Base-by-base conservation (phyloP, 495 filamentous ascomycete species). In the Xylaria telfairii region DNA sequence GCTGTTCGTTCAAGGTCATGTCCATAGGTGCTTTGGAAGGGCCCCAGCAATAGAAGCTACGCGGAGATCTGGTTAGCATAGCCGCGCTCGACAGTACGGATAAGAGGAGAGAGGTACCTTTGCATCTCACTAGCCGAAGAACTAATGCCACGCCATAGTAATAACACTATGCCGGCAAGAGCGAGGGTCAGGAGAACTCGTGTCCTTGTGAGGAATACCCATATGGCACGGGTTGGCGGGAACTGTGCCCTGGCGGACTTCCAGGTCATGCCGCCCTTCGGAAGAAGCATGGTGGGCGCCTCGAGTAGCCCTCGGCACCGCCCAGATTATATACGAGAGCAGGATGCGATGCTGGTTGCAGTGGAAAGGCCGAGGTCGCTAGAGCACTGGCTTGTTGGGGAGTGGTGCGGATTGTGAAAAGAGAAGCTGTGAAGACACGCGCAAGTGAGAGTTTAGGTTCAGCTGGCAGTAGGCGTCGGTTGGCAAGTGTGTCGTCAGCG, bases 31-130 rank as follows among this genome's bases (percentile, higher is more conserved):
- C 86, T 83, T 95, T 97, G 13, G 92, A 87, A 10, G 96, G 95
- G 15, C 96, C 96, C 86, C 92, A 99, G 85, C 96, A 99, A 83
- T 97, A 97, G 81, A 97, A 98, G 81, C 96, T 98, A 79, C 56
- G 49, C 65, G 42, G 65, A 62, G 32, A 65, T 65, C 21, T 65
- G 19, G 74, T 79, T 67, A 82, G 74, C 63, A 68, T 41, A 59
- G 57, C 21, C 53, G 37, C 26, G 30, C 21, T 74, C 39, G 24
- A 53, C 63, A 4, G 51, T 37, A 67, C 41, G 26, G 32, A 28
- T 10, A 59, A 56, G 47, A 56, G 4, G 57, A 53, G 30, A 65
- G 73, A 10, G 24, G 76, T 84, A 97, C 95, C 89, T 97, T 87
- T 97, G 93, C 92, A 97, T 94, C 73, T 96, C 92, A 53, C 88